Evolutionary conservation across 192 early-diverging fungal genomes (phyloP).

Genomic region (Oehlia diaphana): DNA sequence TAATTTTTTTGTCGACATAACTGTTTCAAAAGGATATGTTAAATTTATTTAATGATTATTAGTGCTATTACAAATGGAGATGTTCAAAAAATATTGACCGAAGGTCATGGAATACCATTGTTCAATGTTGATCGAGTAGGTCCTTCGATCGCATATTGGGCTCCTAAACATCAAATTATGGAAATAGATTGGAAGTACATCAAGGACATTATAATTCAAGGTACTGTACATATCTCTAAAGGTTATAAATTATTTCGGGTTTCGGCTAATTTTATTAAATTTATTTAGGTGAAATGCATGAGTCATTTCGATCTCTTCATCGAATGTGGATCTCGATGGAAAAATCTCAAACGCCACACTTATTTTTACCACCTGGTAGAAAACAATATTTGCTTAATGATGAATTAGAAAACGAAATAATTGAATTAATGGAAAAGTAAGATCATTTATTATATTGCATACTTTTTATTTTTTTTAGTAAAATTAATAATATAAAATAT

Average conservation of each 20-base stretch:
- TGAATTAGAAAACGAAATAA: neutral
- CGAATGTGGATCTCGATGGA: conserved; percentile 25
- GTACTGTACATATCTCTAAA: neutral
- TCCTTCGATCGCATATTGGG: conserved; percentile 28
- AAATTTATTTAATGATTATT: neutral
- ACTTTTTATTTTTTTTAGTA: neutral
- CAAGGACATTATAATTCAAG: conserved; percentile 5
- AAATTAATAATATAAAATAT: neutral
- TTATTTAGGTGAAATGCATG: conserved; percentile 6
- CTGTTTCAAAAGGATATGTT: neutral
- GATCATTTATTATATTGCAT: neutral
- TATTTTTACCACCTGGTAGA: conserved; percentile 7
- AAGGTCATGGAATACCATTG: conserved; percentile 22
- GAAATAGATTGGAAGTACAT: conserved; percentile 21
- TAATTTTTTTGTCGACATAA: neutral
- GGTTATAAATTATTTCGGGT: neutral
- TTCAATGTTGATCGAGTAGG: conserved; percentile 11
- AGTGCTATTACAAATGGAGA: neutral
- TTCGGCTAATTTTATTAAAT: neutral
- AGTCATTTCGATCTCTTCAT: conserved; percentile 8
- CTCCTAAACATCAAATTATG: neutral
- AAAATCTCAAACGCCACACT: neutral
- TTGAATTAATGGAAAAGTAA: conserved; percentile 7
- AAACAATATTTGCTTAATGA: conserved; percentile 12
- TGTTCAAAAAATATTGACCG: neutral